Evolutionary conservation across 1,284 basidiomycete genomes (phyloP).

Genomic region (Cryptococcus jaspeensis): DNA sequence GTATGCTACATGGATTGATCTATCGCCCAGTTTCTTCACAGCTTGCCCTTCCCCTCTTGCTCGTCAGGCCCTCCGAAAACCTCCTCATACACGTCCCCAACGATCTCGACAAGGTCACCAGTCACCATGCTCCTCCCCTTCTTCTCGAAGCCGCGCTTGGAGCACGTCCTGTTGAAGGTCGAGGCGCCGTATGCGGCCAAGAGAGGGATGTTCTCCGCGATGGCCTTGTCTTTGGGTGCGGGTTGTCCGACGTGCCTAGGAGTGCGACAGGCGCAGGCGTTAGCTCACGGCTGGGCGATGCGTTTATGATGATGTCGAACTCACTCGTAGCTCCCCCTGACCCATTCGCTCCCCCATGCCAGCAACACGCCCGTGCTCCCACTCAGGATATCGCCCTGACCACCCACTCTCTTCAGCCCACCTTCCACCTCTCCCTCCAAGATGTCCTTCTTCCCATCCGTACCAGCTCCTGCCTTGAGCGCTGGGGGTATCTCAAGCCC

Average conservation of each 20-base stretch:
- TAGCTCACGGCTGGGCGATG: not conserved
- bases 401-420: conserved; percentile 88
- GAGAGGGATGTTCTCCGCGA: conserved; percentile 65
- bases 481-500: conserved; percentile 37
- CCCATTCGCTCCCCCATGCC: conserved; percentile 92
- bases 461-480: conserved; percentile 17
- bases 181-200: conserved; percentile 86
- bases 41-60: conserved; percentile 3
- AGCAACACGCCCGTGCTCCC: conserved; percentile 84
- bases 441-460: conserved; percentile 40
- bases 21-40: not conserved
- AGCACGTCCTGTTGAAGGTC: conserved; percentile 80
- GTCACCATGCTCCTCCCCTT: conserved; percentile 83
- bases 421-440: conserved; percentile 70
- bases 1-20: conserved; percentile 9
- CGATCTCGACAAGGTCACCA: conserved; percentile 78
- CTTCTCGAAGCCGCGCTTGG: conserved; percentile 69
- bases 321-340: conserved; percentile 67
- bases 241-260: conserved; percentile 53
- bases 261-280: conserved; percentile 6
- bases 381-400: conserved; percentile 90
- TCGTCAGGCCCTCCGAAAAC: conserved; percentile 58
- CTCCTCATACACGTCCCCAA: conserved; percentile 70
- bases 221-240: conserved; percentile 55
- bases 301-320: conserved; percentile 12